phyloP scores from a whole-genome alignment of 225 moss, liverwort and hornwort genomes.

The Pseudisothecium myosuroides region DNA sequence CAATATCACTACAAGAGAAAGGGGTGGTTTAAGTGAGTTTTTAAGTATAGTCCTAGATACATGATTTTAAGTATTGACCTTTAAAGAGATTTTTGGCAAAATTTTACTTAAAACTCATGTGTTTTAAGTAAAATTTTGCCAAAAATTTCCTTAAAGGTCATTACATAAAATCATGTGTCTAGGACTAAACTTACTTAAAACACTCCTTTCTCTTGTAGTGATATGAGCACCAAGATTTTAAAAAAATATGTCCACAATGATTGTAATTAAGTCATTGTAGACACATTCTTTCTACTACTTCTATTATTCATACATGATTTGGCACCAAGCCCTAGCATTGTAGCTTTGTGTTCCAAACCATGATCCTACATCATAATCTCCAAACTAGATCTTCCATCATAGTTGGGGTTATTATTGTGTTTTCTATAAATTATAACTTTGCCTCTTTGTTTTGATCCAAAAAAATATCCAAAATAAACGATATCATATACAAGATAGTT shows the following conservation, averaged over 20 bases:
- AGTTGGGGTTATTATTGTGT: background rate
- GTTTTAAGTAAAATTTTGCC: no score
- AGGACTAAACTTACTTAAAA: no score
- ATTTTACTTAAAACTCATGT: no score
- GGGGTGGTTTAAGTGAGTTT: no score
- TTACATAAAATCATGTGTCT: no score
- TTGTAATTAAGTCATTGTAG: background rate
- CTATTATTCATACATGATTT: background rate
- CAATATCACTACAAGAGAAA: no score
- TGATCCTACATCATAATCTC: background rate
- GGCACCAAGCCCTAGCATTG: rapidly evolving
- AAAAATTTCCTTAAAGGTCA: no score
- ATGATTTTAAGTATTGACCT: no score
- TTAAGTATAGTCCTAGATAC: no score
- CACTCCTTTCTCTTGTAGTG: no score
- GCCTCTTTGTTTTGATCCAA: background rate
- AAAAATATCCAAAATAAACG: background rate
- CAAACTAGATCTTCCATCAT: background rate
- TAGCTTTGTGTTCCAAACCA: background rate
- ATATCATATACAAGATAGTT: background rate
- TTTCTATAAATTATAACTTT: background rate
- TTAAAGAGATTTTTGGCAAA: no score
- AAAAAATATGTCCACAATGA: background rate
- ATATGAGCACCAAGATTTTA: background rate
- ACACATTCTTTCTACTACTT: background rate